Base-by-base conservation (phyloP, 768 basidiomycete species). In the Termitomyces sp. region DNA sequence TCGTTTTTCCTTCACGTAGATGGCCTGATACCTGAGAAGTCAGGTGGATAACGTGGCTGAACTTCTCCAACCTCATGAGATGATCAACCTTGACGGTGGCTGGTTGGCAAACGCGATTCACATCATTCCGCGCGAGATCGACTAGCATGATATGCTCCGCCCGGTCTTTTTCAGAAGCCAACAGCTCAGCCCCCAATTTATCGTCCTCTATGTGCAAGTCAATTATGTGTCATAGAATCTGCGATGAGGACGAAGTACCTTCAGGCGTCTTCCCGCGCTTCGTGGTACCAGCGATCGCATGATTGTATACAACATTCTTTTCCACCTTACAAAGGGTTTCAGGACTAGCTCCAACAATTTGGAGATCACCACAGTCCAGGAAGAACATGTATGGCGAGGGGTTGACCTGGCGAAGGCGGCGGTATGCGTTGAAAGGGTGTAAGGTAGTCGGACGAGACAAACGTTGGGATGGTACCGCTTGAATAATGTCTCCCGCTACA, bases 381-480 rank as follows among this genome's bases (percentile, higher is more conserved):
- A 94, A 99, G 73, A 95, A 99, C 95, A 97, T 98, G 72, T 99
- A 98, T 15, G 97, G 97, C 52, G 93, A 96, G 1, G 97, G 97
- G 64, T 99, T 99, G 57, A 98, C 83, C 64, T 95, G 88, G 42
- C 97, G 87, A 42, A 99, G 79, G 51, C 92, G 90, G 47, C 97
- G 80, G 67, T 98, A 99, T 7, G 88, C 94, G 73, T 98, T 99
- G 79, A 99, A 99, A 1, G 97, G 96, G 68, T 98, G 94, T 18
- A 99, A 75, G 18, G 80, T 69, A 0, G 97, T 98, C 33, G 89
- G 88, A 32, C 93, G 83, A 13, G 91, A 76, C 29, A 98, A 76
- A 27, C 95, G 80, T 68, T 98, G 97, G 10, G 93, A 95, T 7
- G 97, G 97, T 7, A 99, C 97, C 2, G 97, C 97, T 71, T 99